Conservation (phyloP, 2,329 filamentous ascomycete genomes). For the Neopestalotiopsis sp. region DNA sequence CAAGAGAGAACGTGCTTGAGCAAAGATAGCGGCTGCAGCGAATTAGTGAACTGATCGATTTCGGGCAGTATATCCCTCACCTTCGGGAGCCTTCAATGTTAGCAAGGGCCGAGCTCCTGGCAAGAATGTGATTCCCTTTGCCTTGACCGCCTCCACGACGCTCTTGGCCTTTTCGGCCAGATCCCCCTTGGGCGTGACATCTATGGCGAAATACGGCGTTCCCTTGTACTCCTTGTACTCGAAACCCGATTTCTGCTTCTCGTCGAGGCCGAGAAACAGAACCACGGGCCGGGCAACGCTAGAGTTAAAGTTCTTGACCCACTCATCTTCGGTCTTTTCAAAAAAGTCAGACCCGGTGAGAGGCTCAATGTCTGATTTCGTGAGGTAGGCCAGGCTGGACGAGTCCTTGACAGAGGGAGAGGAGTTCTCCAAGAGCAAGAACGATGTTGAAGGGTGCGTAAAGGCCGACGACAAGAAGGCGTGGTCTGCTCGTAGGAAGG, state of each 20-base stretch:
- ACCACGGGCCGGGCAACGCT: slow-evolving; percentile 69
- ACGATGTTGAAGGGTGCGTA: slow-evolving; percentile 67
- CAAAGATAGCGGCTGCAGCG: slow-evolving; percentile 79
- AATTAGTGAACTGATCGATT: slow-evolving; percentile 6
- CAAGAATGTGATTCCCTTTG: slow-evolving; percentile 67
- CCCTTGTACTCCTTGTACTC: slow-evolving; percentile 76
- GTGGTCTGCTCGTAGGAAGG: slow-evolving; percentile 75
- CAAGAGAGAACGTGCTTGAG: slow-evolving; percentile 82
- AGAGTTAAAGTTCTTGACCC: slow-evolving; percentile 77
- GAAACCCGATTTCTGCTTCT: slow-evolving; percentile 56
- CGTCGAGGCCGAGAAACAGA: slow-evolving; percentile 85
- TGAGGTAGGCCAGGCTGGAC: slow-evolving; percentile 69
- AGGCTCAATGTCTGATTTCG: slow-evolving; percentile 69
- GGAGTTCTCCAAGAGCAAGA: slow-evolving; percentile 80
- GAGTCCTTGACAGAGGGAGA: slow-evolving; percentile 71
- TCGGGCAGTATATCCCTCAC: slow-evolving; percentile 34
- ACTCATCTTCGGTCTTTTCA: slow-evolving; percentile 71
- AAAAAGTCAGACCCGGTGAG: slow-evolving; percentile 78
- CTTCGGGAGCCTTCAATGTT: slow-evolving; percentile 51
- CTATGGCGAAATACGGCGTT: slow-evolving; percentile 85
- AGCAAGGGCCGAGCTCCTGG: slow-evolving; percentile 54
- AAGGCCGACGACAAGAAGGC: slow-evolving; percentile 73
- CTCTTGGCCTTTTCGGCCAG: slow-evolving; percentile 66
- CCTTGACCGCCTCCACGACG: slow-evolving; percentile 63
- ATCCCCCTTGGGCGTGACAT: slow-evolving; percentile 76